Percentiles rank a stretch among this genome's conserved stretches.
Evolutionary conservation across 257 asterid genomes (phyloP).

Genomic region (Nicotiana sylvestris): DNA sequence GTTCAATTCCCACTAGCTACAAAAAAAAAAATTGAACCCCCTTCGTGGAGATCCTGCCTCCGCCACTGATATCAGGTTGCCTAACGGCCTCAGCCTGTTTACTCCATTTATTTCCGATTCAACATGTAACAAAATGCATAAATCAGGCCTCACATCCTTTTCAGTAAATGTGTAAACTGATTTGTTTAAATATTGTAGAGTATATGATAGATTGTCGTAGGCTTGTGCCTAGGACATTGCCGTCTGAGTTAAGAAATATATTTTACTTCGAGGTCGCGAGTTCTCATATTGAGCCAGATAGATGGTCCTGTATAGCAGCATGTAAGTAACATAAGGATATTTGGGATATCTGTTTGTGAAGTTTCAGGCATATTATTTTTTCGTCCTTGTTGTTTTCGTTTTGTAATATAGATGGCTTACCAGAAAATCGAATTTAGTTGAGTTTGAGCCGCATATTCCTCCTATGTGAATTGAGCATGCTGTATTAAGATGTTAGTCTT

Average conservation of each 20-base stretch:
- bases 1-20: too few species aligned
- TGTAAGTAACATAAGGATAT: neutral
- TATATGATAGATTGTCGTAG: neutral
- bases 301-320: slow-evolving; percentile 4
- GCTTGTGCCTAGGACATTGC: slow-evolving; percentile 85
- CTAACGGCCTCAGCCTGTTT: too few species aligned
- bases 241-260: slow-evolving; percentile 83
- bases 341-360: slow-evolving; percentile 3
- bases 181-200: too few species aligned
- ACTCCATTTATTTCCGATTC: too few species aligned
- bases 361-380: slow-evolving; percentile 7
- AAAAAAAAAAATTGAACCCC: too few species aligned
- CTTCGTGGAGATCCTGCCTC: too few species aligned
- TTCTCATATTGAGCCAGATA: slow-evolving; percentile 59
- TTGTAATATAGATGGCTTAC: slow-evolving; percentile 38
- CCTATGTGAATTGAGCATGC: slow-evolving; percentile 12
- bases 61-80: too few species aligned
- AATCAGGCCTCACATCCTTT: too few species aligned
- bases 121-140: too few species aligned
- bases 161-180: too few species aligned
- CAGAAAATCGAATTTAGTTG: slow-evolving; percentile 23
- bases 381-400: slow-evolving; percentile 14
- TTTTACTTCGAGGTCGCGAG: slow-evolving; percentile 84
- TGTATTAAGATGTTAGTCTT: neutral
- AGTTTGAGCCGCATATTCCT: slow-evolving; percentile 15